Evolutionary conservation across 2,329 filamentous ascomycete species (phyloP).

Genomic region (Shiraia sp.): DNA sequence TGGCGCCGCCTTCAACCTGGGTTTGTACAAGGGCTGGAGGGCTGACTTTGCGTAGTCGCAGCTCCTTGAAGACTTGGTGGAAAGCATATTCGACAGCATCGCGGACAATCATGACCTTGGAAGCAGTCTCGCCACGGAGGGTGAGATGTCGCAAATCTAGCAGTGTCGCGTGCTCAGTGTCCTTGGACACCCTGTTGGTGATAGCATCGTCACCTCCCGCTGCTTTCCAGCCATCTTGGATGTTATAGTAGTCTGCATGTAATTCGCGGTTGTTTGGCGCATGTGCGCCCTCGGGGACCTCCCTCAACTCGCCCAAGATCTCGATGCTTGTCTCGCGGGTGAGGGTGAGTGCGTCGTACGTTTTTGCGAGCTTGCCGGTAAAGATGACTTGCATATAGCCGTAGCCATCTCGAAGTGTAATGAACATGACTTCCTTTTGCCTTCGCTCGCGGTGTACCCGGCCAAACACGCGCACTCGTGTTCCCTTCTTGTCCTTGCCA

Average conservation of each 20-base stretch:
- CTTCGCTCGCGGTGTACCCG: slow-evolving; percentile 79
- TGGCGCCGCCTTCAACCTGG: slow-evolving; percentile 89
- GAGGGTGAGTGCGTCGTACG: slow-evolving; percentile 86
- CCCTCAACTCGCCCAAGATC: slow-evolving; percentile 80
- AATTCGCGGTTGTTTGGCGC: slow-evolving; percentile 86
- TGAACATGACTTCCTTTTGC: slow-evolving; percentile 84
- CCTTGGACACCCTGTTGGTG: slow-evolving; percentile 75
- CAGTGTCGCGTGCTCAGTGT: slow-evolving; percentile 72
- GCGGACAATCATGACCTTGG: slow-evolving; percentile 85
- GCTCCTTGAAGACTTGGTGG: slow-evolving; percentile 74
- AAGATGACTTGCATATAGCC: slow-evolving; percentile 85
- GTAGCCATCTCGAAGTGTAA: slow-evolving; percentile 84
- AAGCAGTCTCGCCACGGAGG: slow-evolving; percentile 80
- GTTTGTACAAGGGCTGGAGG: slow-evolving; percentile 93
- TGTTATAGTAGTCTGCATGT: slow-evolving; percentile 85
- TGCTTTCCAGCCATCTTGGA: slow-evolving; percentile 69
- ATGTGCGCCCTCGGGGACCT: slow-evolving; percentile 75
- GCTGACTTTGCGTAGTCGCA: slow-evolving; percentile 78
- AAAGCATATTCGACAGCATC: slow-evolving; percentile 82
- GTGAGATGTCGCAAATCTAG: slow-evolving; percentile 83
- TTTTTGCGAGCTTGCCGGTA: slow-evolving; percentile 79
- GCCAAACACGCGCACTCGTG: slow-evolving; percentile 77
- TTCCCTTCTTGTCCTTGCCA: slow-evolving; percentile 62
- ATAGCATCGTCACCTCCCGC: slow-evolving; percentile 89
- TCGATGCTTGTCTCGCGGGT: slow-evolving; percentile 86